Conservation (phyloP, 164 flowering plant genomes). For the Sextonia rubra region DNA sequence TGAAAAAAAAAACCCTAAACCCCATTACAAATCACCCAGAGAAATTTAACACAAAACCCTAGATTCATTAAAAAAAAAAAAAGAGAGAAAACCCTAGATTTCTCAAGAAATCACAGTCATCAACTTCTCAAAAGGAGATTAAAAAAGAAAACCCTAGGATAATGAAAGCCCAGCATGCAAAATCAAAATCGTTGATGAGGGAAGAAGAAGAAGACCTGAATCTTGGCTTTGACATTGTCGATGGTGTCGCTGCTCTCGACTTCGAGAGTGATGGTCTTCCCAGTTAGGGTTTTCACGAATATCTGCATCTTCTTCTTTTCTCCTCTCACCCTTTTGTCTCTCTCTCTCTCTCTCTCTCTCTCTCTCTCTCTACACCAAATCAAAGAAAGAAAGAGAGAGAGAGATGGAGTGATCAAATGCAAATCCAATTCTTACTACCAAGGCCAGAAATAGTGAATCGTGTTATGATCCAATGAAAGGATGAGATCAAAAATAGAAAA, state of each 20-base stretch:
- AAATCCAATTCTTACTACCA: too few species aligned
- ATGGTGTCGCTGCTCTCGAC: slow-evolving; percentile 35
- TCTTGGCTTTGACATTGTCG: slow-evolving; percentile 29
- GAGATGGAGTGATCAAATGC: background rate
- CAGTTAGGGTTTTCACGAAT: slow-evolving; percentile 64
- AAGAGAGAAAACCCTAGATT: background rate
- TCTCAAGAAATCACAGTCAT: background rate
- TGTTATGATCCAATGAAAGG: too few species aligned
- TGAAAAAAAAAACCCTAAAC: too few species aligned
- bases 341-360: background rate
- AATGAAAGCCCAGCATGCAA: background rate
- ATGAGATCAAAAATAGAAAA: too few species aligned
- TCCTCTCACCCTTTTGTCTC: background rate
- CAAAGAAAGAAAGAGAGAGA: too few species aligned
- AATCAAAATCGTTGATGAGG: background rate
- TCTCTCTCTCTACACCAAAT: too few species aligned
- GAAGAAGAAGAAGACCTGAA: slow-evolving; percentile 11
- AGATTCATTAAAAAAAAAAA: too few species aligned
- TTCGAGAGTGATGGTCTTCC: slow-evolving; percentile 59
- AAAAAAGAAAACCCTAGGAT: background rate
- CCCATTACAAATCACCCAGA: too few species aligned
- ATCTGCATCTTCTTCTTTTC: slow-evolving; percentile 42
- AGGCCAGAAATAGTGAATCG: background rate
- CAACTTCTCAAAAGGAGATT: too few species aligned
- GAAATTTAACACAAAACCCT: background rate